Conservation (phyloP, 306 rosid species). For the Corylus americana region DNA sequence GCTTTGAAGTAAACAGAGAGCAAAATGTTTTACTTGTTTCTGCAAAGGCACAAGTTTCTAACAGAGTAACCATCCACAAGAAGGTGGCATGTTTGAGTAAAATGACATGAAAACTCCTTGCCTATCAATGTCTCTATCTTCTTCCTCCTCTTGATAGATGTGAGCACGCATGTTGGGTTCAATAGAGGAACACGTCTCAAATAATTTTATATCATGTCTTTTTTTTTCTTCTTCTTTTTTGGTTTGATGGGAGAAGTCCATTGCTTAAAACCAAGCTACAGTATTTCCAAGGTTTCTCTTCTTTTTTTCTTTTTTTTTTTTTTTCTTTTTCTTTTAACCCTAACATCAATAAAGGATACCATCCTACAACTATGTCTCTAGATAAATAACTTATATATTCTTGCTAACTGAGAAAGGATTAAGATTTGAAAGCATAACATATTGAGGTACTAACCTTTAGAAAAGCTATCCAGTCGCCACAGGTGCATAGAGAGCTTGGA, state of each 20-base stretch:
- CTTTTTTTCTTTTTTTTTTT: too few species aligned
- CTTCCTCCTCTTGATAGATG: background rate
- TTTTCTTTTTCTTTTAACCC: background rate
- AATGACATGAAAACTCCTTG: background rate
- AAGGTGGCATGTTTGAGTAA: background rate
- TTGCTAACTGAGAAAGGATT: background rate
- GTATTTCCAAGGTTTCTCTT: background rate
- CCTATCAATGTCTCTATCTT: background rate
- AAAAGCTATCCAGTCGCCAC: constrained; percentile 85
- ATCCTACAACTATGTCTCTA: background rate
- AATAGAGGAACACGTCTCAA: background rate
- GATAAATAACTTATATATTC: background rate
- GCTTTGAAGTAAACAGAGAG: background rate
- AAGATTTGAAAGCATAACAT: constrained; percentile 9
- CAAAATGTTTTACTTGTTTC: background rate
- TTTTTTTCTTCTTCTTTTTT: background rate
- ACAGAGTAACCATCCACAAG: background rate
- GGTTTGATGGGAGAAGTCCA: background rate
- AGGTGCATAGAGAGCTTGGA: constrained; percentile 80
- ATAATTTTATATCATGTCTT: background rate
- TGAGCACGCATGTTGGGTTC: background rate
- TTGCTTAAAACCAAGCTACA: background rate
- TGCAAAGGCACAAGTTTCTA: background rate
- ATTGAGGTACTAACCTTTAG: constrained; percentile 53
- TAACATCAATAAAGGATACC: constrained; percentile 1